Evolutionary conservation across 495 filamentous ascomycete species (phyloP).

Genomic region (Trichoderma erinaceum): DNA sequence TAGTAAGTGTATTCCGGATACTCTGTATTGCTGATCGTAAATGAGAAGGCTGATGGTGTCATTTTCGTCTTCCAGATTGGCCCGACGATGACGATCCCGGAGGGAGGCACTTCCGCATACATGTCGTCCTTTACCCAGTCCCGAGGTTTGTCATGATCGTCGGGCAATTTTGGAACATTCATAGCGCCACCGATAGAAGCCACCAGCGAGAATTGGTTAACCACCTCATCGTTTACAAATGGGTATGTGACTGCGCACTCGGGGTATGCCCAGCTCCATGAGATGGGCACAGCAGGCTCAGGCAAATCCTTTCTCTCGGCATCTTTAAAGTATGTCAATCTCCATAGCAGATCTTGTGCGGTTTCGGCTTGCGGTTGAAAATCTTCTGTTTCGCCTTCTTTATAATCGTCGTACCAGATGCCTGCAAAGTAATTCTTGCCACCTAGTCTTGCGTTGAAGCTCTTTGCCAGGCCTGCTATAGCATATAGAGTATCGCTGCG

Average conservation of each 20-base stretch:
- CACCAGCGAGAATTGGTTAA: neutral
- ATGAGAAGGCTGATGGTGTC: neutral
- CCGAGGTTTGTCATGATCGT: neutral
- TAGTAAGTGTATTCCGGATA: conserved; percentile 4
- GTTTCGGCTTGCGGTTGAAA: neutral
- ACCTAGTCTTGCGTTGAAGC: neutral
- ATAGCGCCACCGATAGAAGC: neutral
- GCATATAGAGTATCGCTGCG: conserved; percentile 2
- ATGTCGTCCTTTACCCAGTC: conserved; percentile 4
- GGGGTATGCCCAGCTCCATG: conserved; percentile 4
- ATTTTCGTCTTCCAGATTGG: conserved; percentile 7
- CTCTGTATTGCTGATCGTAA: neutral
- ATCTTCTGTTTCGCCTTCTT: neutral
- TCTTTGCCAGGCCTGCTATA: neutral
- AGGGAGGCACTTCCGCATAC: neutral
- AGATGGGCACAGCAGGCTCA: neutral
- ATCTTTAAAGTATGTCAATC: neutral
- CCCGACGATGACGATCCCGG: neutral
- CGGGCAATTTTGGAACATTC: neutral
- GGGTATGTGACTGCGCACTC: neutral
- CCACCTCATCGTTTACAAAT: neutral
- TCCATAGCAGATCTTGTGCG: neutral
- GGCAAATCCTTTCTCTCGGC: neutral
- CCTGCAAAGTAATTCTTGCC: conserved; percentile 1
- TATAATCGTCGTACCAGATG: neutral